Evolutionary conservation across 2,329 filamentous ascomycete species (phyloP), one percentile per base, ranked within the genome.

Genomic region (Pseudogymnoascus sp.): DNA sequence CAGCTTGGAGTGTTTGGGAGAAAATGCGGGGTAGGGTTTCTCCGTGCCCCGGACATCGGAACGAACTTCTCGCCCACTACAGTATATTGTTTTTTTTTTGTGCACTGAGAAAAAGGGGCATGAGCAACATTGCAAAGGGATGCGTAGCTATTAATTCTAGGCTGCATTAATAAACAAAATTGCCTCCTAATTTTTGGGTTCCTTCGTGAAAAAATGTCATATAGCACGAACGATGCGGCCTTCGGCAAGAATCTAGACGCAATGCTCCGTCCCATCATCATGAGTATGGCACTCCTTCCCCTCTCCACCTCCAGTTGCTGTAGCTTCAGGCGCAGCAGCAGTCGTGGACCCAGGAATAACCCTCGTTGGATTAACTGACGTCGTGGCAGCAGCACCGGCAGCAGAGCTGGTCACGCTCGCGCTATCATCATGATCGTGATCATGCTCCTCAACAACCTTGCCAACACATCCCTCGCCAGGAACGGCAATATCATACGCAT

Each of bases 401-500:
- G 61, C 39, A 6, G 64, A 60, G 39, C 49, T 65, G 25, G 19
- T 66, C 45, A 11, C 64, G 62, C n/a, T 65, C 58, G 16, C 68
- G 41, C 30, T 67, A 36, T 14, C 11, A 33, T 38, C 28, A 38
- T 58, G 28, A 25, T 58, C 58, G 2, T 58, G 28, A 58, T 58
- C 28, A 36, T 59, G 28, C 33, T 66, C 58, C 36, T 66, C 60
- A 16, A 63, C 67, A 3, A 64, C 41, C 52, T 76, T 75, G 2
- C 85, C 85, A 0, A 80, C 71, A 70, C 86, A 89, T 0, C 86
- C 86, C 28, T 80, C 77, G 0, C 86, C 85, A 0, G 86, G 86
- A 4, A 83, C 76, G 6, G 83, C 83, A 67, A 89, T 79, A 64
- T 89, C 86, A 66, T 81, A 84, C 0, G 85, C 86, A 72, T 86